A percentile compares a stretch with the other conserved stretches of the same genome.
phyloP scores from a whole-genome alignment of 352 stramenopile species.

The Aphanomyces cochlioides region DNA sequence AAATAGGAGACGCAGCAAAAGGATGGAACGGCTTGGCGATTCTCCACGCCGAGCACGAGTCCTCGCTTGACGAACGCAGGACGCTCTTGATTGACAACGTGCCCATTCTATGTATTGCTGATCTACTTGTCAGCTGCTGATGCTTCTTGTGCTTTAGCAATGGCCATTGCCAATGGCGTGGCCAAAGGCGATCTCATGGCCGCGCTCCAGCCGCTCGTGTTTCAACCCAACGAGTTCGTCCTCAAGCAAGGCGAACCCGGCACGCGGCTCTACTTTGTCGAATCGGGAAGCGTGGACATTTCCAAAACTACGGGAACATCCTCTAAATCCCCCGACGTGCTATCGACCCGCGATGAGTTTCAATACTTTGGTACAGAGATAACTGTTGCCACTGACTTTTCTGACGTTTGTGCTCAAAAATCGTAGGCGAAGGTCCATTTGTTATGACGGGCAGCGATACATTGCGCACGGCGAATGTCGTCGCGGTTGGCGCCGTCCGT shows the following conservation, averaged over 20 bases:
- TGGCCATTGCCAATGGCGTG: not conserved
- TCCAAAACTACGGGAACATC: slow-evolving; percentile 15
- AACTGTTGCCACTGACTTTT: not conserved
- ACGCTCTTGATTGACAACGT: slow-evolving; percentile 43
- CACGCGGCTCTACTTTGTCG: slow-evolving; percentile 64
- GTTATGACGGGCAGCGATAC: slow-evolving; percentile 38
- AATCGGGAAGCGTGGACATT: slow-evolving; percentile 65
- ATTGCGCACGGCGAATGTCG: slow-evolving; percentile 44
- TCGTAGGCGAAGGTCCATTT: slow-evolving; percentile 39
- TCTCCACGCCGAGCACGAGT: slow-evolving; percentile 4
- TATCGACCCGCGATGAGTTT: slow-evolving; percentile 46
- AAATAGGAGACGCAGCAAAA: not conserved
- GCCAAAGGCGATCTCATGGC: slow-evolving; percentile 41
- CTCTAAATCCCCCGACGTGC: slow-evolving; percentile 33
- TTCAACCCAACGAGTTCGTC: slow-evolving; percentile 60
- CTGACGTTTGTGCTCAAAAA: not conserved
- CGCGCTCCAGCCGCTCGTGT: slow-evolving; percentile 39
- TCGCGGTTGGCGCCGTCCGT: slow-evolving; percentile 46
- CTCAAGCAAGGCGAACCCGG: slow-evolving; percentile 55
- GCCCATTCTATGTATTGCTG: slow-evolving; percentile 41
- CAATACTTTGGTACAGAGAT: slow-evolving; percentile 60
- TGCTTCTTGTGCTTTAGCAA: slow-evolving; percentile 21
- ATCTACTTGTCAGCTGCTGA: not conserved
- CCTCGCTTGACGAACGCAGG: slow-evolving; percentile 44
- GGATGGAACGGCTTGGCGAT: slow-evolving; percentile 6